These are phyloP conservation scores for Senna siamea DNA, from an alignment of 306 rosid genomes.

Conservation along the genomic window DNA sequence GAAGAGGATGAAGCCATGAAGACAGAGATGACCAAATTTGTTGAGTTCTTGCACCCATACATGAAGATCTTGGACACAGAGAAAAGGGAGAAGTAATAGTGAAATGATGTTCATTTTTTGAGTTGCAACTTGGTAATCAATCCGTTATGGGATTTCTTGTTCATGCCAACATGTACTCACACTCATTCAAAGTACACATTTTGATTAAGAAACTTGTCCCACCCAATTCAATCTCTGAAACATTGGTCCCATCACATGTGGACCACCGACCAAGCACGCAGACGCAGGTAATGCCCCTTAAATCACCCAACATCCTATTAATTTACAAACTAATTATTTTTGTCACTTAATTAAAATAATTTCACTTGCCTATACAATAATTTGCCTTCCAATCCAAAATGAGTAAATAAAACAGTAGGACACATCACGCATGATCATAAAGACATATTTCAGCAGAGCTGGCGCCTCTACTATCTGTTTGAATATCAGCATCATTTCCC, in stretches of 20 bases:
- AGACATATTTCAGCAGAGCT: constrained; percentile 53
- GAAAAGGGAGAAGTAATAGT: constrained; percentile 27
- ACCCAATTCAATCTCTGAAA: constrained; percentile 45
- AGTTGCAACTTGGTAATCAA: constrained; percentile 37
- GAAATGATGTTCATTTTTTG: constrained; percentile 35
- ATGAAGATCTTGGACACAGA: constrained; percentile 37
- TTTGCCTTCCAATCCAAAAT: constrained; percentile 23
- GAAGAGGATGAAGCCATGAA: neutral
- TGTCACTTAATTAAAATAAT: constrained; percentile 32
- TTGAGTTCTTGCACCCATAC: constrained; percentile 29
- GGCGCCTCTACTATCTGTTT: constrained; percentile 47
- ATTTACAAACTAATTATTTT: neutral
- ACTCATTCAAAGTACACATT: constrained; percentile 43
- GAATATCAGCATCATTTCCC: constrained; percentile 78
- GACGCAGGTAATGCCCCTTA: constrained; percentile 13
- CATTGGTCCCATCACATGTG: constrained; percentile 40
- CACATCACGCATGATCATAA: constrained; percentile 13
- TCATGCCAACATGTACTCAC: constrained; percentile 39
- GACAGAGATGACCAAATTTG: constrained; percentile 39
- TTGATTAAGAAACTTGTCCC: constrained; percentile 46
- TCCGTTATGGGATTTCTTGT: constrained; percentile 27
- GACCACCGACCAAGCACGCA: constrained; percentile 48
- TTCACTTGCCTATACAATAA: neutral
- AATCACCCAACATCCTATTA: constrained; percentile 16
- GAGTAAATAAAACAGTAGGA: neutral